phyloP scores from a whole-genome alignment of 306 rosid genomes.

The Casuarina equisetifolia region DNA sequence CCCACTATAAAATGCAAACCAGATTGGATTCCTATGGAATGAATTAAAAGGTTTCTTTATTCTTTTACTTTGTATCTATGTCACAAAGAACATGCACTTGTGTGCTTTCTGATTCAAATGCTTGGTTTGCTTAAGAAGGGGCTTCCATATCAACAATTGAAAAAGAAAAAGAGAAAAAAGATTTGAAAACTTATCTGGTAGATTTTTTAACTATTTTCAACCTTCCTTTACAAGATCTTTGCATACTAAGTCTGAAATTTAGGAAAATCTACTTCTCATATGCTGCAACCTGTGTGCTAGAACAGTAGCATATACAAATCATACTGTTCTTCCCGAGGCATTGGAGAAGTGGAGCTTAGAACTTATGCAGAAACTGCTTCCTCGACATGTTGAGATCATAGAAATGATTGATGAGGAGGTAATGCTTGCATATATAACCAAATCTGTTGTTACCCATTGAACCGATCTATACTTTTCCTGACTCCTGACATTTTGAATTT shows the following conservation, averaged over 20 bases:
- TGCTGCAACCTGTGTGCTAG: constrained; percentile 44
- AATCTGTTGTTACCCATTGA: neutral
- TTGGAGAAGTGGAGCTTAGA: constrained; percentile 97
- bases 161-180: neutral
- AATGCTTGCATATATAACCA: constrained; percentile 25
- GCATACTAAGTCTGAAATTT: constrained; percentile 13
- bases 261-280: constrained; percentile 26
- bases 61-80: neutral
- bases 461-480: constrained; percentile 32
- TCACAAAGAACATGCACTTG: neutral
- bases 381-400: constrained; percentile 92
- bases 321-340: constrained; percentile 98
- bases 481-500: constrained; percentile 35
- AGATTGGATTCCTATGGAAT: neutral
- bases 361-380: constrained; percentile 88
- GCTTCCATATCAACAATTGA: neutral
- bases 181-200: neutral
- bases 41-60: too few relatives aligned
- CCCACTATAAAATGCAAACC: neutral
- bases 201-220: neutral
- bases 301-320: constrained; percentile 97
- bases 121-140: neutral
- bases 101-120: neutral
- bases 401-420: constrained; percentile 95
- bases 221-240: neutral